Percentiles rank a stretch among this genome's conserved stretches.
These are phyloP conservation scores for Sclerotinia sclerotiorum DNA, from an alignment of 2,329 filamentous ascomycete genomes.

Conservation along the genomic window DNA sequence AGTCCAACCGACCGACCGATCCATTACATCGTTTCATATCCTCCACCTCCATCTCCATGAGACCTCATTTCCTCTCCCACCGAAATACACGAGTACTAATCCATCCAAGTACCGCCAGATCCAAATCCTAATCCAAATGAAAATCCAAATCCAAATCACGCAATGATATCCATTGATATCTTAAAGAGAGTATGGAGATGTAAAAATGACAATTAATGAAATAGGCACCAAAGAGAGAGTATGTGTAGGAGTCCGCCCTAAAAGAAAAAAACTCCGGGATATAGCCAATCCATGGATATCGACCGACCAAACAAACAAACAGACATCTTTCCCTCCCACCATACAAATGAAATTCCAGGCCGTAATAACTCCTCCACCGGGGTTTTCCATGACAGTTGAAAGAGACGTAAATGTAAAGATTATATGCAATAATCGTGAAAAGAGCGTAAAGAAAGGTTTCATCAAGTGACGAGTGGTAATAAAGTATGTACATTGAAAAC, in stretches of 20 bases:
- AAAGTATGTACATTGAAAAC: slow-evolving; percentile 21
- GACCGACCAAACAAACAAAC: slow-evolving; percentile 1
- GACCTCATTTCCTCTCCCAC: background rate
- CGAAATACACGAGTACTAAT: slow-evolving; percentile 10
- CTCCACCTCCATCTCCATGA: too few species aligned
- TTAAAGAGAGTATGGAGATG: background rate
- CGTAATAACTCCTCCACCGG: slow-evolving; percentile 21
- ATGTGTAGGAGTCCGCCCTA: background rate
- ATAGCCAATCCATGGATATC: slow-evolving; percentile 20
- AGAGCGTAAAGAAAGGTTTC: slow-evolving; percentile 18
- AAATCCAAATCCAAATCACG: background rate
- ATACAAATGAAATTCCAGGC: background rate
- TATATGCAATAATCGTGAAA: slow-evolving; percentile 21
- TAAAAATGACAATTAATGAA: slow-evolving; percentile 11
- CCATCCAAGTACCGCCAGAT: background rate
- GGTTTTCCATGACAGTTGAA: slow-evolving; percentile 3
- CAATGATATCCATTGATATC: slow-evolving; percentile 6
- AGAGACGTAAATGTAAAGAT: slow-evolving; percentile 13
- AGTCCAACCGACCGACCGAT: background rate
- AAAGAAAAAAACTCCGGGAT: slow-evolving; percentile 19
- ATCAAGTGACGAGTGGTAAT: slow-evolving; percentile 17
- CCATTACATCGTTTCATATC: background rate
- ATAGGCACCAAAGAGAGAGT: slow-evolving; percentile 10
- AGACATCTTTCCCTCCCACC: slow-evolving; percentile 11
- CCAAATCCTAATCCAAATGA: background rate